Percentiles rank a stretch among this genome's conserved stretches.
phyloP scores from a whole-genome alignment of 768 basidiomycete genomes.

The Scleroderma citrinum region DNA sequence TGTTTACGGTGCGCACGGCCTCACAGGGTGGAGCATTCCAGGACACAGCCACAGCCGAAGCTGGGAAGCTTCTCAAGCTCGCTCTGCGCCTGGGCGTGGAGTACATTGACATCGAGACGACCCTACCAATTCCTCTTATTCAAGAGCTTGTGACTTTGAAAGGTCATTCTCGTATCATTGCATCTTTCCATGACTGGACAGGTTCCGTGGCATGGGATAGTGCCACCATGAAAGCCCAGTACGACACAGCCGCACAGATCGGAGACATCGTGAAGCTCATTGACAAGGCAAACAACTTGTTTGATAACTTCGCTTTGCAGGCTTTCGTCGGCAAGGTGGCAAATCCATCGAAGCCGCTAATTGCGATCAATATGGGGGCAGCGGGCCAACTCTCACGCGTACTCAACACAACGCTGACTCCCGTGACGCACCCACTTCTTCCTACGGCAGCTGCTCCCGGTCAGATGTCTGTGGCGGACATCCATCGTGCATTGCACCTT shows the following conservation, averaged over 20 bases:
- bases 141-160: constrained; percentile 55
- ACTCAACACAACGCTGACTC: constrained; percentile 80
- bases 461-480: constrained; percentile 83
- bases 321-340: constrained; percentile 54
- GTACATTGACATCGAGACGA: constrained; percentile 88
- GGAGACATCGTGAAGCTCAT: constrained; percentile 94
- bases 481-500: constrained; percentile 76
- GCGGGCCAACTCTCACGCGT: constrained; percentile 89
- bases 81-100: constrained; percentile 83
- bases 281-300: constrained; percentile 66
- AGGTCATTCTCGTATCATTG: constrained; percentile 73
- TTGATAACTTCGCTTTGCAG: constrained; percentile 77
- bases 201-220: constrained; percentile 81
- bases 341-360: constrained; percentile 66
- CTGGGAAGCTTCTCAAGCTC: constrained; percentile 68
- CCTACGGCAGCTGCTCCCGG: constrained; percentile 88
- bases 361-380: constrained; percentile 91
- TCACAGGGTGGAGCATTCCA: constrained; percentile 93
- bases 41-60: constrained; percentile 64
- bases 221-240: constrained; percentile 58
- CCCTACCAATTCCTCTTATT: constrained; percentile 60
- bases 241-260: constrained; percentile 52
- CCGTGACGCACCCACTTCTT: constrained; percentile 85
- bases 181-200: constrained; percentile 94
- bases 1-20: constrained; percentile 85